These are phyloP conservation scores for Trichoderma virens DNA, from an alignment of 495 filamentous ascomycete genomes.

Conservation along the genomic window DNA sequence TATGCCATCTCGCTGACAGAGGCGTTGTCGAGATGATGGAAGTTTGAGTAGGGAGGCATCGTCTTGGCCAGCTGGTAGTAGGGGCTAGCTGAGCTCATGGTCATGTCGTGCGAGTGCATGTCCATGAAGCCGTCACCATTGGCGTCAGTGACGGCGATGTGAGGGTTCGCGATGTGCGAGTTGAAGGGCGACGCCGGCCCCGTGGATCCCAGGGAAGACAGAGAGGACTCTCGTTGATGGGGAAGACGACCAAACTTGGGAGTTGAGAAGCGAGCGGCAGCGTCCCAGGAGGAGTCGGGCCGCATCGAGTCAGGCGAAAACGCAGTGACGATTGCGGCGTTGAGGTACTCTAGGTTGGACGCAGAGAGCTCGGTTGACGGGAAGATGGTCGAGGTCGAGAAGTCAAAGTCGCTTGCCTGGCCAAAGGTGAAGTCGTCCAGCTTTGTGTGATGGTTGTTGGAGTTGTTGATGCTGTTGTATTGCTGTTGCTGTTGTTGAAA, in stretches of 20 bases:
- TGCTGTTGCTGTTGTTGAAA: conserved; percentile 13
- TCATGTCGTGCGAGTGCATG: conserved; percentile 27
- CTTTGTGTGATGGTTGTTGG: background rate
- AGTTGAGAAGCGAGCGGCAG: conserved; percentile 29
- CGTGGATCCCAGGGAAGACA: conserved; percentile 48
- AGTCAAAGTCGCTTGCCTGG: conserved; percentile 13
- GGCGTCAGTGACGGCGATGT: conserved; percentile 42
- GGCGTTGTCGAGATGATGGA: conserved; percentile 19
- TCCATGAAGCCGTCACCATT: conserved; percentile 30
- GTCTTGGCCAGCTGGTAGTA: conserved; percentile 34
- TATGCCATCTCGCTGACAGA: conserved; percentile 19
- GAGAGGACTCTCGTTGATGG: conserved; percentile 48
- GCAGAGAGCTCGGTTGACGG: conserved; percentile 19
- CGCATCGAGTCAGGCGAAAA: conserved; percentile 31
- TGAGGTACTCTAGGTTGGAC: conserved; percentile 22
- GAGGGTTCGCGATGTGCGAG: conserved; percentile 42
- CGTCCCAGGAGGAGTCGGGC: conserved; percentile 36
- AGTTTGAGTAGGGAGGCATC: conserved; percentile 25
- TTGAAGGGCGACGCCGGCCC: conserved; percentile 48
- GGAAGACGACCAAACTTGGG: conserved; percentile 31
- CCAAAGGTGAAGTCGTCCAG: conserved; percentile 1
- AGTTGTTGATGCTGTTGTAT: conserved; percentile 10
- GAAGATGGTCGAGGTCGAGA: conserved; percentile 15
- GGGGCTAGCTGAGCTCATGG: conserved; percentile 8
- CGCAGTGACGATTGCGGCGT: conserved; percentile 21